Evolutionary conservation across 2,329 filamentous ascomycete species (phyloP), one percentile per base, ranked within the genome.

Genomic region (Penicillium sp.): DNA sequence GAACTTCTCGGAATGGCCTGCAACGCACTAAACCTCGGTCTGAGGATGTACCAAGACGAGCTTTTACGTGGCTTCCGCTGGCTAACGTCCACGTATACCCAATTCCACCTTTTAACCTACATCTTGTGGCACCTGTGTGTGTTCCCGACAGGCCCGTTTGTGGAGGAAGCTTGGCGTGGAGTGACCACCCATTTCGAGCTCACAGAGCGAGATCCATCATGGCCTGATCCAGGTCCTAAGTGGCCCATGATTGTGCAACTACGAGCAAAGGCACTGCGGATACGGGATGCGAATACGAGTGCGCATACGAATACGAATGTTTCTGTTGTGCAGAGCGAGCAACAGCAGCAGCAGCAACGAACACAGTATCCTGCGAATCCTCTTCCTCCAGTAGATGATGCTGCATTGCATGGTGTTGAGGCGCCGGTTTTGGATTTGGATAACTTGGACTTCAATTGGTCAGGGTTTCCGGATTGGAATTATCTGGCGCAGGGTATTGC

Each of bases 101-200:
- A 79, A 60, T 79, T 75, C 21, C 74, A 80, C 51, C 68, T 77
- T 31, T 66, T 79, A 21, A 74, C 79, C 2, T 80, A 79, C 55
- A 65, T 77, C 0, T 64, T 81, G 2, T 79, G 79, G 70, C 71
- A 79, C 55, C 57, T 80, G 1, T 78, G 77, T 54, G 68, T 80
- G 4, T 69, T 63, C 49, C 78, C 78, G 0, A 57, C 59, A 0
- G 74, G 72, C 0, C 61, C 63, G 0, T 64, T 64, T 21, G 66
- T 66, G 0, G 66, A 69, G 0, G 63, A 72, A 19, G 77, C 74
- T 0, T 77, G 79, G 70, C 49, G 46, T 1, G 51, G 13, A 3
- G 35, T 68, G 0, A 57, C 65, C 10, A 31, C 16, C 1, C 57
- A 56, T 10, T 68, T 67, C 21, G 53, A 59, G 8, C 19, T 67